A percentile compares a stretch with the other conserved stretches of the same genome.
These are phyloP conservation scores for Cruciata laevipes DNA, from an alignment of 257 asterid species.

Conservation along the genomic window DNA sequence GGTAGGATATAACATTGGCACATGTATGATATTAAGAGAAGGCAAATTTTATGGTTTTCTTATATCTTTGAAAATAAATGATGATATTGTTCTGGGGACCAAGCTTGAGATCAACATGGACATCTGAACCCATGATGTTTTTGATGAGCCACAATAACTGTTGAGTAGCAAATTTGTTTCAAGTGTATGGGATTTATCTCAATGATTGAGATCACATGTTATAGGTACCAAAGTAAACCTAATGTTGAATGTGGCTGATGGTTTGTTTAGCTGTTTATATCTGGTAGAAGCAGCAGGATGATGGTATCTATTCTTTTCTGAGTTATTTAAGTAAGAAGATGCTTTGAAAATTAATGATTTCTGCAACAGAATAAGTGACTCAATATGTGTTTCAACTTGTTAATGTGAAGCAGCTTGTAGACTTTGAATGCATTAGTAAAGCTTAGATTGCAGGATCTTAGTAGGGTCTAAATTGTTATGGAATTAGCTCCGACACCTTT, in stretches of 20 bases:
- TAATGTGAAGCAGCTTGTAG: too few species aligned
- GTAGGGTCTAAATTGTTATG: background rate
- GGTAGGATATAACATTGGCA: constrained; percentile 9
- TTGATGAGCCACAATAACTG: constrained; percentile 12
- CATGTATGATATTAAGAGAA: constrained; percentile 22
- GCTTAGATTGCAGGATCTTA: background rate
- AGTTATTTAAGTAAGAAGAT: background rate
- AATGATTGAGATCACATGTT: background rate
- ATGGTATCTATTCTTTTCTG: background rate
- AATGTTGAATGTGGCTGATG: background rate
- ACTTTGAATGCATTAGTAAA: background rate
- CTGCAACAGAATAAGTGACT: background rate
- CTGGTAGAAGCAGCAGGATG: background rate
- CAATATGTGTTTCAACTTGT: background rate
- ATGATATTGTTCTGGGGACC: constrained; percentile 8
- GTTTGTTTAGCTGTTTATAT: background rate
- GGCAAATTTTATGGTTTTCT: constrained; percentile 35
- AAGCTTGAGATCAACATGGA: constrained; percentile 10
- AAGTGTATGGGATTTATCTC: background rate
- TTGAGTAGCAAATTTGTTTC: background rate
- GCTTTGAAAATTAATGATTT: background rate
- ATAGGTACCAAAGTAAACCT: constrained; percentile 3
- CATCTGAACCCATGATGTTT: constrained; percentile 3
- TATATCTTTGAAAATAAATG: background rate
- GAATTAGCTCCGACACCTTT: background rate